A percentile compares a stretch with the other conserved stretches of the same genome.
Conservation (phyloP, 371 early-diverging fungal species). For the Mucor velutinosus region DNA sequence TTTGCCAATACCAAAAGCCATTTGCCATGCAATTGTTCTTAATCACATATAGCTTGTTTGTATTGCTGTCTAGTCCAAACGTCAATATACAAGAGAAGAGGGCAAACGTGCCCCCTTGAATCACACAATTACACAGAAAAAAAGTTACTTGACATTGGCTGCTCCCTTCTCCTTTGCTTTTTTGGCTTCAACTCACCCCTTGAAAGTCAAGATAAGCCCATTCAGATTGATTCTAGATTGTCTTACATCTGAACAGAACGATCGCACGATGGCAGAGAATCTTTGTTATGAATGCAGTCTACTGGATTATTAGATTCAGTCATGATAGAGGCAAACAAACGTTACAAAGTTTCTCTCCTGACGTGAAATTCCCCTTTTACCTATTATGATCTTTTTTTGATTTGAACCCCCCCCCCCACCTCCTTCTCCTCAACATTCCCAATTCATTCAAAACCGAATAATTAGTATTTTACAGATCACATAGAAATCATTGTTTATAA, state of each 20-base stretch:
- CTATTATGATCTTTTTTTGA: neutral
- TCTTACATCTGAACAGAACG: neutral
- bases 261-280: neutral
- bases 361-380: neutral
- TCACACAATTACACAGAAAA: neutral
- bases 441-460: slow-evolving; percentile 9
- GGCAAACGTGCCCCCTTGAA: neutral
- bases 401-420: slow-evolving; percentile 2
- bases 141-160: neutral
- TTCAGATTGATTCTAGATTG: neutral
- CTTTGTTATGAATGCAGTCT: neutral
- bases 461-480: neutral
- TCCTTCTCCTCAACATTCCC: slow-evolving; percentile 9
- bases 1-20: neutral
- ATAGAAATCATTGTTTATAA: neutral
- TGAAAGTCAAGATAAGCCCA: neutral
- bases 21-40: neutral
- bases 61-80: slow-evolving; percentile 1
- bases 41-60: neutral
- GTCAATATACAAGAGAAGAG: neutral
- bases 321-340: neutral
- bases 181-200: neutral
- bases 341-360: neutral
- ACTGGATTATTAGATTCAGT: neutral
- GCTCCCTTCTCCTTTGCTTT: neutral